Conservation (phyloP, 139 green algal species). For the Chloropicon primus region DNA sequence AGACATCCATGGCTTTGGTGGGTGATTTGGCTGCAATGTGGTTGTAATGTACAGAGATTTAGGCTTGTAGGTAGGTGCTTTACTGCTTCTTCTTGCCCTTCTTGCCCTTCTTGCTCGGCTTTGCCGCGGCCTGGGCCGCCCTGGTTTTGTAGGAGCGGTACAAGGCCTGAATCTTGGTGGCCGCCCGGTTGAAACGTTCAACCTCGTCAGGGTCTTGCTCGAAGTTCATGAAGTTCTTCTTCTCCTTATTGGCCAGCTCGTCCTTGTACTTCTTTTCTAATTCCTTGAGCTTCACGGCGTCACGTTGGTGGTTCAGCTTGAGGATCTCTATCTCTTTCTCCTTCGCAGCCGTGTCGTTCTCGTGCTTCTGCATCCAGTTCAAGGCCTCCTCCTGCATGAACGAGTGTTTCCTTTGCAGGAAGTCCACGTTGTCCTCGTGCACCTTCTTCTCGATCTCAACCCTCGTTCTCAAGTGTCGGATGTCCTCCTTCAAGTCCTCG, state of each 20-base stretch:
- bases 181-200: background rate
- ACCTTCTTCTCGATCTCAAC: constrained; percentile 40
- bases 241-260: background rate
- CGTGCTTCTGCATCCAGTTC: constrained; percentile 15
- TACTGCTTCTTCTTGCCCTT: background rate
- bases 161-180: background rate
- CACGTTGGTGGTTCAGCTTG: background rate
- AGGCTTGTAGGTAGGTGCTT: too few relatives aligned
- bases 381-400: constrained; percentile 6
- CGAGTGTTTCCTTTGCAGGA: background rate
- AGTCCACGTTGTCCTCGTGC: constrained; percentile 6
- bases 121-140: background rate
- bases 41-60: too few relatives aligned
- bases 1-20: too few relatives aligned
- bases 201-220: background rate
- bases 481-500: constrained; percentile 28
- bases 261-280: background rate
- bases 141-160: background rate
- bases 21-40: too few relatives aligned
- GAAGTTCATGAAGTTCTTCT: background rate
- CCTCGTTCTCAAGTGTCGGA: constrained; percentile 26
- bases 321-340: constrained; percentile 16
- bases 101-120: background rate
- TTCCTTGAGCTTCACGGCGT: background rate
- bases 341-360: constrained; percentile 15